These are phyloP conservation scores for Phylloporus scabripes DNA, from an alignment of 768 basidiomycete genomes.

Conservation along the genomic window DNA sequence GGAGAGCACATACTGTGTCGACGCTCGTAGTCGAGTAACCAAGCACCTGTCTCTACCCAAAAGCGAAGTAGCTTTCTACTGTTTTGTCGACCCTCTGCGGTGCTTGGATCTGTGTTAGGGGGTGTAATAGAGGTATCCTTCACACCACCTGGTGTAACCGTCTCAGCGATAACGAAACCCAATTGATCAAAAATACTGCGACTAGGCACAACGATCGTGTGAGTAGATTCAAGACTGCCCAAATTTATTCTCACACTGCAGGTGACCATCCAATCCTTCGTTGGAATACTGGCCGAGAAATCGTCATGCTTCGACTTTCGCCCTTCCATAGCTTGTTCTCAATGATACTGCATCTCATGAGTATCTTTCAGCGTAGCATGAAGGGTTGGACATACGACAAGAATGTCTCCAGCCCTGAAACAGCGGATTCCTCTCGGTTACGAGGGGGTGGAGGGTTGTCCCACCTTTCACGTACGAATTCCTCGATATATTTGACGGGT, in stretches of 20 bases:
- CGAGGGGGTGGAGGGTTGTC: slow-evolving; percentile 54
- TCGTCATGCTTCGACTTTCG: slow-evolving; percentile 53
- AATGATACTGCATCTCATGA: slow-evolving; percentile 46
- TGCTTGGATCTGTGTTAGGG: slow-evolving; percentile 46
- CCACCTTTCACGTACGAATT: slow-evolving; percentile 56
- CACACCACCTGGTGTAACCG: slow-evolving; percentile 19
- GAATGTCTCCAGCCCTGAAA: slow-evolving; percentile 60
- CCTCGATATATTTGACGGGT: slow-evolving; percentile 54
- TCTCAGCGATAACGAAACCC: slow-evolving; percentile 32
- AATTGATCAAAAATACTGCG: slow-evolving; percentile 37
- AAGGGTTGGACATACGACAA: slow-evolving; percentile 45
- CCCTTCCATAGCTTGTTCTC: slow-evolving; percentile 74
- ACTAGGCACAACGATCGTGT: slow-evolving; percentile 23
- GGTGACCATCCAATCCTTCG: slow-evolving; percentile 62
- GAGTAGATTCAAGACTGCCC: slow-evolving; percentile 5
- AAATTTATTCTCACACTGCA: slow-evolving; percentile 44
- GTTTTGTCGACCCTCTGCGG: slow-evolving; percentile 43
- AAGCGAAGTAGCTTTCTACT: slow-evolving; percentile 65
- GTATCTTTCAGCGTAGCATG: neutral
- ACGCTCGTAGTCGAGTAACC: slow-evolving; percentile 54
- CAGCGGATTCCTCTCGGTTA: slow-evolving; percentile 49
- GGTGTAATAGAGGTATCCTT: slow-evolving; percentile 46
- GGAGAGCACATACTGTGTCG: slow-evolving; percentile 35
- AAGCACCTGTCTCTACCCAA: slow-evolving; percentile 74
- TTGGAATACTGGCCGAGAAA: slow-evolving; percentile 51